Evolutionary conservation across 306 rosid species (phyloP).

Genomic region (Quercus dentata): DNA sequence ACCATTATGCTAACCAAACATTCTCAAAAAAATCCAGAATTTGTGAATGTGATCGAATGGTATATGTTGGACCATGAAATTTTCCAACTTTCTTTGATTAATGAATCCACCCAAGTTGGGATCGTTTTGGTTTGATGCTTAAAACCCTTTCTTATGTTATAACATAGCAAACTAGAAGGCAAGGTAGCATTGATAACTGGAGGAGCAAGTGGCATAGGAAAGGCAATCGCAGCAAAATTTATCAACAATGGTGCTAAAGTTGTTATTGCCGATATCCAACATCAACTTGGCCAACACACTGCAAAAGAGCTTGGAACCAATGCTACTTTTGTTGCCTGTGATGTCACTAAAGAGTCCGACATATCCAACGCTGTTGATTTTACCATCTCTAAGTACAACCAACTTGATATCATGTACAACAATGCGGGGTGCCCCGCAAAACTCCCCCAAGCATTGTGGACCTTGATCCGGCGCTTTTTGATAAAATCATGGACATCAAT

Average conservation of each 20-base stretch:
- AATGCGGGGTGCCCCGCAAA: constrained; percentile 84
- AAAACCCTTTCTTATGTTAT: constrained; percentile 7
- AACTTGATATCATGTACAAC: constrained; percentile 77
- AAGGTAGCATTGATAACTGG: constrained; percentile 96
- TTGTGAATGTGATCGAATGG: neutral
- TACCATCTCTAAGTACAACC: constrained; percentile 46
- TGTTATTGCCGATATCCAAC: constrained; percentile 74
- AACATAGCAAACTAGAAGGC: constrained; percentile 56
- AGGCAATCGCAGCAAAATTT: constrained; percentile 64
- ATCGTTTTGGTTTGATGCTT: neutral
- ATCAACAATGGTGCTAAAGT: constrained; percentile 86
- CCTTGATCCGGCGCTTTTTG: constrained; percentile 55
- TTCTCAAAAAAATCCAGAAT: neutral
- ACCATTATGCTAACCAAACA: neutral
- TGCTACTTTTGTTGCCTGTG: constrained; percentile 67
- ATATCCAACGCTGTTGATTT: constrained; percentile 79
- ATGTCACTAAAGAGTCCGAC: constrained; percentile 71
- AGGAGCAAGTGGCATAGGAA: constrained; percentile 92
- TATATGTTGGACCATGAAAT: neutral
- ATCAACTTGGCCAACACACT: constrained; percentile 54
- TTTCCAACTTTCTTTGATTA: neutral
- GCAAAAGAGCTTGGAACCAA: constrained; percentile 66
- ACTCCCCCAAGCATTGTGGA: constrained; percentile 67
- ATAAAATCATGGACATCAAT: constrained; percentile 61
- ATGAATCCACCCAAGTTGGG: neutral